Evolutionary conservation across 2,329 filamentous ascomycete species (phyloP), one percentile per base, ranked within the genome.

Genomic region (Cladophialophora carrionii): DNA sequence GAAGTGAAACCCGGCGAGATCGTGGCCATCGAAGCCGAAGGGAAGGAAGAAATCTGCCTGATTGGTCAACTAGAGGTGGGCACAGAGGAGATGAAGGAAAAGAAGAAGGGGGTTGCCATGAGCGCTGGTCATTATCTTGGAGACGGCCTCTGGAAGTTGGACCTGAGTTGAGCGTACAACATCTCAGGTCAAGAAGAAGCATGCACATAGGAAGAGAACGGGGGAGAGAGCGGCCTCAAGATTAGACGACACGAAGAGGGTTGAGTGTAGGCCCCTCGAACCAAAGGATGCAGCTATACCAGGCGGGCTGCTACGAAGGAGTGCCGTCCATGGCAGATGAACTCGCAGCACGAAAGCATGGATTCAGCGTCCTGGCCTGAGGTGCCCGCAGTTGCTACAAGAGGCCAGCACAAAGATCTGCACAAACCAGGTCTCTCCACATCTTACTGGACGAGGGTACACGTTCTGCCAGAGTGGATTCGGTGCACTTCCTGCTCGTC

Each of bases 81-180:
- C 2, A 97, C 95, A 0, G 88, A 89, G 78, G 92, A 97, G 78
- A 93, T 96, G 76, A 96, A 95, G 85, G 88, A 87, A 71, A 94
- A 94, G 81, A 92, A 92, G 71, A 98, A 98, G 81, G 95, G 95
- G 0, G 90, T 93, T 5, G 95, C 93, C 17, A 91, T 98, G 71
- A 94, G 98, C 81, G 90, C 92, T 67, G 91, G 91, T 34, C 95
- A 99, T 84, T 98, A 89, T 80, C 77, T 98, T 61, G 95, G 95
- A 0, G 95, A 99, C 82, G 95, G 94, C 20, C 80, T 99, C 72
- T 99, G 95, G 95, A 90, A 84, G 72, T 76, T 96, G 76, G 78
- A 79, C 67, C 76, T 86, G 72, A 82, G 84, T 51, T 51, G 48
- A 51, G 41, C 10, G 10, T 12, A n/a, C n/a, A n/a, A n/a, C n/a